Conservation (phyloP, 805 yeast species). For the Kluyveromyces lactis region DNA sequence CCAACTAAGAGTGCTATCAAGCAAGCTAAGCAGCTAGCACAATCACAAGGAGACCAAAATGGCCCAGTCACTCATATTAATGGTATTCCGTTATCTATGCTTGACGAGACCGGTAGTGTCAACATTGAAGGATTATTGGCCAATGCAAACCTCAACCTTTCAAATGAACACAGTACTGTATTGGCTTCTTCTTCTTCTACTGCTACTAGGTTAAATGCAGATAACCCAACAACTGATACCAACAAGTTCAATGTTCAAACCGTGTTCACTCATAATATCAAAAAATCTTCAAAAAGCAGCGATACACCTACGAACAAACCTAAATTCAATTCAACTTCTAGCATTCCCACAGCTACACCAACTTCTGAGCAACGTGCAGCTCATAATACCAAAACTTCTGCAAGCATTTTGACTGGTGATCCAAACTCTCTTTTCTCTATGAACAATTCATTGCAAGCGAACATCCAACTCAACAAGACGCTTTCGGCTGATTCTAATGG, state of each 20-base stretch:
- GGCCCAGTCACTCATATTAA: slow-evolving; percentile 45
- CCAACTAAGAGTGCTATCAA: slow-evolving; percentile 74
- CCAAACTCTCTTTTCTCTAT: slow-evolving; percentile 14
- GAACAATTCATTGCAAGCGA: slow-evolving; percentile 14
- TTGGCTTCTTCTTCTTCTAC: too few species aligned
- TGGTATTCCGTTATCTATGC: slow-evolving; percentile 62
- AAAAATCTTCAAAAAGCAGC: too few species aligned
- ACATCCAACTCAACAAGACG: slow-evolving; percentile 11
- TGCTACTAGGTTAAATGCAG: too few species aligned
- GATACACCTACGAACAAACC: too few species aligned
- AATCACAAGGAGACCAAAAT: slow-evolving; percentile 14
- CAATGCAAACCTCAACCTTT: background rate
- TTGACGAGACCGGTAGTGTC: slow-evolving; percentile 73
- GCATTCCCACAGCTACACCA: too few species aligned
- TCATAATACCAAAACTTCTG: slow-evolving; percentile 1
- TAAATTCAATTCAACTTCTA: too few species aligned
- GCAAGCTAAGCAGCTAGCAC: slow-evolving; percentile 24
- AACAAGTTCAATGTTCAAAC: too few species aligned
- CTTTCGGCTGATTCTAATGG: slow-evolving; percentile 6
- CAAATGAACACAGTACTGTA: background rate
- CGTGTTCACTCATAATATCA: background rate
- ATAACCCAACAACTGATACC: too few species aligned
- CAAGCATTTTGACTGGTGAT: slow-evolving; percentile 6
- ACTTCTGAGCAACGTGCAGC: background rate
- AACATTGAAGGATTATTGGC: slow-evolving; percentile 11